These are phyloP conservation scores for Zymoseptoria brevis DNA, from an alignment of 2,329 filamentous ascomycete genomes.

Conservation along the genomic window DNA sequence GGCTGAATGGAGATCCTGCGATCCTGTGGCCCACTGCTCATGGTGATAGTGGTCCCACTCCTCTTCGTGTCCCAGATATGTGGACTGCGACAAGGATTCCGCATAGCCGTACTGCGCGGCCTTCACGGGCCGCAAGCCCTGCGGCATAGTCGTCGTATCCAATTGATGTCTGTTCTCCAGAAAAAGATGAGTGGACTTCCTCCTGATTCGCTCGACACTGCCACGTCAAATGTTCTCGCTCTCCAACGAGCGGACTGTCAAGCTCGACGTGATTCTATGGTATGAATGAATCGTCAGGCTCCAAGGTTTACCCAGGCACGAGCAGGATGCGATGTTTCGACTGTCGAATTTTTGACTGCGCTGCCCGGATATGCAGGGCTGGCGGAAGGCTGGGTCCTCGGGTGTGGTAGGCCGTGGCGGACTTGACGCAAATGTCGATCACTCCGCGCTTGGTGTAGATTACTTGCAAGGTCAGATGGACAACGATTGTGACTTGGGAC, in stretches of 20 bases:
- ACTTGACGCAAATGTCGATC: not conserved
- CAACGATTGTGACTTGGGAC: not conserved
- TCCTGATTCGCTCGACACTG: not conserved
- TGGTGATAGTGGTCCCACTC: slow-evolving; percentile 3
- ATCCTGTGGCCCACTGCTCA: slow-evolving; percentile 1
- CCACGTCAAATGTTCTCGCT: not conserved
- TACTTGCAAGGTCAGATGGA: not conserved
- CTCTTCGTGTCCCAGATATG: slow-evolving; percentile 4
- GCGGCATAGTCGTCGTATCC: slow-evolving; percentile 3
- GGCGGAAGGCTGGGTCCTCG: not conserved
- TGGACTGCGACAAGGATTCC: not conserved
- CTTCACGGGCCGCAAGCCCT: slow-evolving; percentile 1
- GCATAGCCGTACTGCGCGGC: slow-evolving; percentile 1
- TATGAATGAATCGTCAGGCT: not conserved
- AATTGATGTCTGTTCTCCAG: not conserved
- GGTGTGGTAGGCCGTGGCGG: not conserved
- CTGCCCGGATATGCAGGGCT: not conserved
- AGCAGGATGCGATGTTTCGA: not conserved
- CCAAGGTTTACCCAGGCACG: not conserved
- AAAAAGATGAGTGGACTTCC: not conserved
- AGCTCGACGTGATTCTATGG: not conserved
- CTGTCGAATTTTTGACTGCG: not conserved
- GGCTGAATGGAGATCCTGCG: slow-evolving; percentile 9
- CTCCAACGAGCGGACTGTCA: not conserved
- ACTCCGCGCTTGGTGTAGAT: not conserved